A percentile compares a stretch with the other conserved stretches of the same genome.
These are phyloP conservation scores for Myrica gale DNA, from an alignment of 306 rosid genomes.

Conservation along the genomic window DNA sequence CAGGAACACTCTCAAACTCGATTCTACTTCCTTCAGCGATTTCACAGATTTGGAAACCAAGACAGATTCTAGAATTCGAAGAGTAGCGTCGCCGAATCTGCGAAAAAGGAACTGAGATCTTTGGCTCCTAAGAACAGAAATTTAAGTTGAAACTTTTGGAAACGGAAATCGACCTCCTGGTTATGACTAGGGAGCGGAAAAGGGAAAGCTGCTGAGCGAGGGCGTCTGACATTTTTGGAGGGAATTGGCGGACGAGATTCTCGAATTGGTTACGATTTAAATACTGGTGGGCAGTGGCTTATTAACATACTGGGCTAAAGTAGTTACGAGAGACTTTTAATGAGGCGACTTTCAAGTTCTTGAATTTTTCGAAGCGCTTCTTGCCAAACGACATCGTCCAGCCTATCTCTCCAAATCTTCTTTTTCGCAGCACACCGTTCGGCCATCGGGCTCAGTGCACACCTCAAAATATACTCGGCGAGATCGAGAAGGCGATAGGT, in stretches of 20 bases:
- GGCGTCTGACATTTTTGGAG: conserved; percentile 48
- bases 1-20: conserved; percentile 44
- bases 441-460: too few species aligned
- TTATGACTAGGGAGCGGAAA: conserved; percentile 46
- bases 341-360: too few species aligned
- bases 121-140: background rate
- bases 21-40: conserved; percentile 47
- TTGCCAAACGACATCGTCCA: too few species aligned
- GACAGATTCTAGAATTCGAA: conserved; percentile 52
- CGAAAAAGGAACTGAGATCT: conserved; percentile 2
- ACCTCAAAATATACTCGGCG: too few species aligned
- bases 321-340: too few species aligned
- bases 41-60: conserved; percentile 53
- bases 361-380: too few species aligned
- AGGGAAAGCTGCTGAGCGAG: conserved; percentile 38
- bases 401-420: too few species aligned
- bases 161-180: conserved; percentile 42
- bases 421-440: too few species aligned
- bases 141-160: background rate
- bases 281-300: background rate
- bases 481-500: too few species aligned
- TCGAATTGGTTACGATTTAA: background rate
- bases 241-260: conserved; percentile 29
- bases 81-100: conserved; percentile 51
- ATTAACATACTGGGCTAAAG: too few species aligned